phyloP scores from a whole-genome alignment of 805 yeast species.

The Lachancea meyersii region DNA sequence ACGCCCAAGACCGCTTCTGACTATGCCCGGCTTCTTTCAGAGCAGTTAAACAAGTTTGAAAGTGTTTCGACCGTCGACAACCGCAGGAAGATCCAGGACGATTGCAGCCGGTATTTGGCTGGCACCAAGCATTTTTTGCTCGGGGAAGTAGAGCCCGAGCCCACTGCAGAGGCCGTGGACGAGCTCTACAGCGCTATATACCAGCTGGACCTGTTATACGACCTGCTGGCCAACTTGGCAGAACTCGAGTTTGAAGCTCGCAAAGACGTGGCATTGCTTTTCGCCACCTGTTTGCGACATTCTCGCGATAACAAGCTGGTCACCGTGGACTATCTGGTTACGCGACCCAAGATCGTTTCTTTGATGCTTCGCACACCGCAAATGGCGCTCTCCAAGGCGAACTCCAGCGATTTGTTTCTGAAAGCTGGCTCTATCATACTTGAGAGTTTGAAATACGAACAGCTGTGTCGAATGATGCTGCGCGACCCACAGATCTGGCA shows the following conservation, averaged over 20 bases:
- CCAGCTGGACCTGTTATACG: constrained; percentile 58
- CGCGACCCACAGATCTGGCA: constrained; percentile 68
- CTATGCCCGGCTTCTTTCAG: constrained; percentile 67
- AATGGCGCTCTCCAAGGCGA: constrained; percentile 32
- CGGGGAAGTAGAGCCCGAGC: constrained; percentile 48
- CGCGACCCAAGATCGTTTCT: constrained; percentile 58
- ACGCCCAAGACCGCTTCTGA: constrained; percentile 88
- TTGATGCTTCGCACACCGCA: constrained; percentile 69
- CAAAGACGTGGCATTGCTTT: constrained; percentile 70
- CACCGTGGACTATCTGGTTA: constrained; percentile 74
- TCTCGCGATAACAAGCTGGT: constrained; percentile 73
- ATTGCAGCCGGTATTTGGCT: constrained; percentile 54
- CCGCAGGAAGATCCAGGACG: constrained; percentile 57
- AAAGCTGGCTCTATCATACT: constrained; percentile 73
- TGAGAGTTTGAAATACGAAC: constrained; percentile 78
- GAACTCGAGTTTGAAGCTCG: constrained; percentile 83
- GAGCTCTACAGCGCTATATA: constrained; percentile 76
- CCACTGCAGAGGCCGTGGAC: constrained; percentile 67
- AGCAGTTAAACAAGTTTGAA: constrained; percentile 62
- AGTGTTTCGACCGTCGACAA: constrained; percentile 29
- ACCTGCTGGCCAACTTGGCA: constrained; percentile 52
- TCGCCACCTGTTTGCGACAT: constrained; percentile 71
- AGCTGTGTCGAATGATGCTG: constrained; percentile 53
- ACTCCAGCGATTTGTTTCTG: constrained; percentile 53
- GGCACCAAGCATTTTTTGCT: constrained; percentile 61